Evolutionary conservation across 768 basidiomycete genomes (phyloP), one percentile per base, ranked within the genome.

Genomic region (Boletus pseudopeckii): DNA sequence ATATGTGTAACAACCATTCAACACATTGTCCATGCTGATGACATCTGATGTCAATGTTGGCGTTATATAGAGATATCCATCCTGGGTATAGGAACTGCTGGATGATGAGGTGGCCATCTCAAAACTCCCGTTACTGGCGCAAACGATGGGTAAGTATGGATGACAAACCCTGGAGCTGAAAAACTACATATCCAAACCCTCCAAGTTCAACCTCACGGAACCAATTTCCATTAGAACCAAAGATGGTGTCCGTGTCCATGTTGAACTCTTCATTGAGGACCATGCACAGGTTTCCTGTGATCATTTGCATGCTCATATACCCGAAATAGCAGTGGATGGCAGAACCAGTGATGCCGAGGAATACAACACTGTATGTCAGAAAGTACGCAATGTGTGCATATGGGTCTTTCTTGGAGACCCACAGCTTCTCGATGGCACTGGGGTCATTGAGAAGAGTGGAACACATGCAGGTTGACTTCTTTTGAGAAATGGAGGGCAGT

Each of bases 11-110:
- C 85, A n/a, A n/a, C n/a, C 86, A 63, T 92, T 79, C 55, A 83
- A 71, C 7, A 87, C 65, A 49, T 76, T 77, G 46, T 71, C 68
- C 33, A 54, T 57, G 18, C 85, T 84, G 63, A 87, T 83, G 52
- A 77, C 71, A 60, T 90, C 86, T 3, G 84, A 78, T 0, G 91
- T 94, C 45, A 94, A 77, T 2, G 92, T 95, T 8, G 92, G 92
- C 7, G 90, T 84, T 61, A 96, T 80, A 73, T 92, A 91, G 37
- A 95, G 81, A 40, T 76, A 75, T 4, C 86, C 86, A 63, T 92
- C 76, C 41, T 80, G 68, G 33, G 93, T 77, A 72, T 84, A 92
- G 3, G 87, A 86, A 66, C 90, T 91, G 70, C 84, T 86, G 9
- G 74, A 60, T 7, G 83, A 84, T 5, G 74, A 69, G 0, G 90